These are phyloP conservation scores for Pyrus communis DNA, from an alignment of 306 rosid genomes.

Conservation along the genomic window DNA sequence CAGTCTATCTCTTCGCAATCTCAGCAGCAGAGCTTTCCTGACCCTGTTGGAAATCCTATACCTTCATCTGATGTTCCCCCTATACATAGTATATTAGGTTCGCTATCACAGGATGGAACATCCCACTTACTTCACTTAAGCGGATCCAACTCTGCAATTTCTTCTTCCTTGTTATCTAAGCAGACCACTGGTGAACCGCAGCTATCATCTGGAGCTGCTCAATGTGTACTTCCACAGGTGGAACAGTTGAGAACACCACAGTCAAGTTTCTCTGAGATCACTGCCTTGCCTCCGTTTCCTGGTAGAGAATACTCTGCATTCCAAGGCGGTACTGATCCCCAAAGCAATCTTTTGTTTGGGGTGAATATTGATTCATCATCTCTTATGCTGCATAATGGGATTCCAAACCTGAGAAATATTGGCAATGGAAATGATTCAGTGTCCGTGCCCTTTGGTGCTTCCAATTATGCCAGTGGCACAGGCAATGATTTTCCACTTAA, in stretches of 20 bases:
- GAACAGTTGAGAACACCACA: constrained; percentile 44
- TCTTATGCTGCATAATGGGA: constrained; percentile 63
- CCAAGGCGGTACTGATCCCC: constrained; percentile 67
- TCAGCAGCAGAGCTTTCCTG: constrained; percentile 24
- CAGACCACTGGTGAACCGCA: constrained; percentile 64
- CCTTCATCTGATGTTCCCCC: constrained; percentile 32
- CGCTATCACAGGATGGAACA: constrained; percentile 67
- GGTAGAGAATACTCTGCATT: constrained; percentile 71
- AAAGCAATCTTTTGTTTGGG: constrained; percentile 73
- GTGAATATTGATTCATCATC: constrained; percentile 79
- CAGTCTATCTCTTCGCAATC: constrained; percentile 53
- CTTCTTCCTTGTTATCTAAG: constrained; percentile 59
- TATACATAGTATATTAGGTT: constrained; percentile 64
- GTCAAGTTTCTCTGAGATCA: constrained; percentile 37
- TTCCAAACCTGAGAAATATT: constrained; percentile 51
- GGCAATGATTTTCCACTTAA: constrained; percentile 51
- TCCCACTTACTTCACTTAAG: constrained; percentile 54
- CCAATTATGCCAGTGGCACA: constrained; percentile 47
- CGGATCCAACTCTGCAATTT: constrained; percentile 49
- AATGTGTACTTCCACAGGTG: constrained; percentile 54
- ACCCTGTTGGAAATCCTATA: constrained; percentile 22
- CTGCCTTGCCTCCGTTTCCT: constrained; percentile 79
- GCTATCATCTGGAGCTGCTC: constrained; percentile 51
- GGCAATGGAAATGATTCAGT: constrained; percentile 39
- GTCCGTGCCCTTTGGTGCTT: constrained; percentile 47